Evolutionary conservation across 352 stramenopile species (phyloP).

Genomic region (Phytopythium mirpurense): DNA sequence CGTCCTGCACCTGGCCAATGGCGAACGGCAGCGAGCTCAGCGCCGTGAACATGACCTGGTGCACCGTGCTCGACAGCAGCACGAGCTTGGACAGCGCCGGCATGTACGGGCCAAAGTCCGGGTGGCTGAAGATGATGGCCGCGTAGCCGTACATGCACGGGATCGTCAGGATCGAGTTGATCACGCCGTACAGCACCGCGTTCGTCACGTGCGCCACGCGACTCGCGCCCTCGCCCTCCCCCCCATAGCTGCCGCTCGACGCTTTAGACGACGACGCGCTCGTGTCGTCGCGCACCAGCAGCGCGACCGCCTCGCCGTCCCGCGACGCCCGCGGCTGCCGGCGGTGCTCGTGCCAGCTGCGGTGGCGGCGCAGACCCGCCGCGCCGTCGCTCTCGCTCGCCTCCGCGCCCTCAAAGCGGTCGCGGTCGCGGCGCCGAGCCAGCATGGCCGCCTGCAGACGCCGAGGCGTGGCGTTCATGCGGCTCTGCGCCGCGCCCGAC

Average conservation of each 20-base stretch:
- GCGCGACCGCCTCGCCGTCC: slow-evolving; percentile 20
- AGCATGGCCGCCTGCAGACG: slow-evolving; percentile 17
- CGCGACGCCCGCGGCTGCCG: slow-evolving; percentile 4
- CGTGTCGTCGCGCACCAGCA: slow-evolving; percentile 18
- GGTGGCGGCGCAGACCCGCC: slow-evolving; percentile 17
- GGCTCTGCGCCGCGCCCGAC: slow-evolving; percentile 44
- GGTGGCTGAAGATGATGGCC: slow-evolving; percentile 93
- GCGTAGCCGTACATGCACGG: slow-evolving; percentile 95
- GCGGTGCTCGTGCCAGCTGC: slow-evolving; percentile 31
- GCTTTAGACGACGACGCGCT: neutral
- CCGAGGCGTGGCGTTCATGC: slow-evolving; percentile 27
- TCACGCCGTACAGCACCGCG: slow-evolving; percentile 82
- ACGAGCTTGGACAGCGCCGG: slow-evolving; percentile 94
- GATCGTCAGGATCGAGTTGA: slow-evolving; percentile 94
- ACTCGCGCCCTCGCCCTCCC: neutral
- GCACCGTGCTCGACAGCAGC: slow-evolving; percentile 93
- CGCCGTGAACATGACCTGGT: slow-evolving; percentile 88
- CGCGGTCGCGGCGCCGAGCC: slow-evolving; percentile 7
- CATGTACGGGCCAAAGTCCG: slow-evolving; percentile 87
- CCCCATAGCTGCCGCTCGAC: neutral
- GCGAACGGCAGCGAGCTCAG: slow-evolving; percentile 94
- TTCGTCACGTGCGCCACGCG: slow-evolving; percentile 44
- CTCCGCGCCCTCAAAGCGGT: neutral
- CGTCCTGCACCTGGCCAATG: slow-evolving; percentile 98
- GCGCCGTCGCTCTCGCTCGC: slow-evolving; percentile 6